A percentile compares a stretch with the other conserved stretches of the same genome.
phyloP scores from a whole-genome alignment of 2,329 filamentous ascomycete species.

The Colletotrichum orchidophilum region DNA sequence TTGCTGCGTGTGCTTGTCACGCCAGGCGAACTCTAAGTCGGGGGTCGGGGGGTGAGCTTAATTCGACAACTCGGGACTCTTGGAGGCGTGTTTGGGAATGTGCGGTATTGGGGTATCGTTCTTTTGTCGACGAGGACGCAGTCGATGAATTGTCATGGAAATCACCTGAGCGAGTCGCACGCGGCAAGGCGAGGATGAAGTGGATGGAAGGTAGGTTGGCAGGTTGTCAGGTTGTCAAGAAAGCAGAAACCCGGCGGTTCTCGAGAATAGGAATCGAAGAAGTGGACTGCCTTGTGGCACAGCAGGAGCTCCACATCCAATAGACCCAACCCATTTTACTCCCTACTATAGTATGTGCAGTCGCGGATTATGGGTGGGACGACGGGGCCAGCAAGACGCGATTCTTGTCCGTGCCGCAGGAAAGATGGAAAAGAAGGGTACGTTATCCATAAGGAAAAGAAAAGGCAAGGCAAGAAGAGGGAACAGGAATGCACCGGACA shows the following conservation, averaged over 20 bases:
- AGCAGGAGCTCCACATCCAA: not conserved
- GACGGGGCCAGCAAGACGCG: not conserved
- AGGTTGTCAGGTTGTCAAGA: not conserved
- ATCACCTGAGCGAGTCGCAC: not conserved
- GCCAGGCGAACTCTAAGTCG: constrained; percentile 17
- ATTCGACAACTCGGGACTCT: constrained; percentile 23
- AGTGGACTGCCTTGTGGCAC: not conserved
- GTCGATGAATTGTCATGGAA: not conserved
- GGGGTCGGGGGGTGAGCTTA: constrained; percentile 30
- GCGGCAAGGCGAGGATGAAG: not conserved
- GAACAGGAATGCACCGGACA: not conserved
- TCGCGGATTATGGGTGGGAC: not conserved
- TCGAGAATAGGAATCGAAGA: not conserved
- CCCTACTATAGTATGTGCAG: not conserved
- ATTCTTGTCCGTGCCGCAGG: too few species aligned
- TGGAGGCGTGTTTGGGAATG: not conserved
- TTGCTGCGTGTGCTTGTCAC: constrained; percentile 11
- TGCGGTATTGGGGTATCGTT: not conserved
- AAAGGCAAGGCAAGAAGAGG: not conserved
- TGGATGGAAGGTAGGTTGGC: not conserved
- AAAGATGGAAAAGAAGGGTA: not conserved
- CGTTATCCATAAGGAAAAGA: not conserved
- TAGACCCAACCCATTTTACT: not conserved
- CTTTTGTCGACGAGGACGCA: not conserved
- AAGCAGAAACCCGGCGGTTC: not conserved